phyloP scores from a whole-genome alignment of 257 asterid genomes.

The Cordia subcordata region DNA sequence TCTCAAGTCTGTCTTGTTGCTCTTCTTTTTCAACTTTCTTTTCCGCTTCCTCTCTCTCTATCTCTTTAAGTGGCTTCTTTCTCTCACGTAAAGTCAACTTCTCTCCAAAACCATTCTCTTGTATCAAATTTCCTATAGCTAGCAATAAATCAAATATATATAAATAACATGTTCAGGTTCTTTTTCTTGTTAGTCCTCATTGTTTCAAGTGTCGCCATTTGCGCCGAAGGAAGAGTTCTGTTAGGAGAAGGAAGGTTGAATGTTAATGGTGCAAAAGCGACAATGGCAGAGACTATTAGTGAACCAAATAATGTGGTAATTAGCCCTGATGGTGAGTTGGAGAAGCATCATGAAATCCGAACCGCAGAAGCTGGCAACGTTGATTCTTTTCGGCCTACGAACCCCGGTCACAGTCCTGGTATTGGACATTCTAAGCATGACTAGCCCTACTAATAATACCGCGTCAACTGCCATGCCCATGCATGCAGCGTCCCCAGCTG shows the following conservation, averaged over 20 bases:
- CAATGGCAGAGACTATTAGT: too few relatives aligned
- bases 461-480: too few relatives aligned
- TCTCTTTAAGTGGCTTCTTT: neutral
- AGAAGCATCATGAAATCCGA: conserved; percentile 10
- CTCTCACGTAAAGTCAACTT: neutral
- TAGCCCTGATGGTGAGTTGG: conserved; percentile 1
- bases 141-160: too few relatives aligned
- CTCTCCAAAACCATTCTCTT: too few relatives aligned
- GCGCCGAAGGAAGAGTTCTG: conserved; percentile 34
- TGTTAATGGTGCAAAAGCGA: neutral
- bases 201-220: conserved; percentile 24
- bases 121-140: neutral
- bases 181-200: conserved; percentile 24
- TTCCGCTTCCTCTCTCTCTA: neutral
- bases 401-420: conserved; percentile 75
- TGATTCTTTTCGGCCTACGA: conserved; percentile 54
- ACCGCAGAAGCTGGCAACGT: conserved; percentile 23
- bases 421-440: conserved; percentile 73
- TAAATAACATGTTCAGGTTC: neutral
- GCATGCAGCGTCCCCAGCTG: too few relatives aligned
- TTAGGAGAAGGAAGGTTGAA: neutral
- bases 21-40: too few relatives aligned
- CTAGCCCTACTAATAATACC: too few relatives aligned
- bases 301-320: neutral
- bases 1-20: too few relatives aligned